Percentiles rank a stretch among this genome's conserved stretches.
These are phyloP conservation scores for Syzygium aromaticum DNA, from an alignment of 345 rosid genomes.

Conservation along the genomic window DNA sequence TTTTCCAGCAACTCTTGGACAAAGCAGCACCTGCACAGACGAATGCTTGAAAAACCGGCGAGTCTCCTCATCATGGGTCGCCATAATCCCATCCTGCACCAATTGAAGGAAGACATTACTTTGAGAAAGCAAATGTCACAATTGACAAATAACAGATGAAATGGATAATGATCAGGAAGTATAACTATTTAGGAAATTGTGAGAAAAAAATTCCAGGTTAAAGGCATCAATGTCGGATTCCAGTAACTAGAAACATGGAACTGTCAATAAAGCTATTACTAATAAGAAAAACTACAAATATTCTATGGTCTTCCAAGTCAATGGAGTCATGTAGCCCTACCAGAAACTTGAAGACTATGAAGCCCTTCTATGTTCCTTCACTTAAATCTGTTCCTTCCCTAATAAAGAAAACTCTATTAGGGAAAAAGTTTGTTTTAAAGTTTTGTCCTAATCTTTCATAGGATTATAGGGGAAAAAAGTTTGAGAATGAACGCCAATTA, in stretches of 20 bases:
- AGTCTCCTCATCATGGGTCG: slow-evolving; percentile 97
- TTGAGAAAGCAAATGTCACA: not conserved
- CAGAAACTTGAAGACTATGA: not conserved
- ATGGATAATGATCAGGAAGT: not conserved
- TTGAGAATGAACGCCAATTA: not conserved
- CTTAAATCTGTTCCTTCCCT: not conserved
- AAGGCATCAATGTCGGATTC: not conserved
- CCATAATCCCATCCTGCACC: slow-evolving; percentile 88
- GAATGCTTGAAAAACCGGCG: slow-evolving; percentile 89
- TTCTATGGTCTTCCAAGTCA: not conserved
- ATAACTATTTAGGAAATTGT: not conserved
- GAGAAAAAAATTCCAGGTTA: not conserved
- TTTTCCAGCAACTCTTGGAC: slow-evolving; percentile 94
- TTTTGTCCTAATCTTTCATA: not conserved
- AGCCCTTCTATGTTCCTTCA: not conserved
- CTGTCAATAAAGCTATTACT: not conserved
- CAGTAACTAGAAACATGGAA: not conserved
- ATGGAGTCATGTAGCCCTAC: not conserved
- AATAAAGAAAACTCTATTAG: too few relatives aligned
- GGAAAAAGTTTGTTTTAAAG: not conserved
- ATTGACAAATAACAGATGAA: not conserved
- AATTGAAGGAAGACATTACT: not conserved
- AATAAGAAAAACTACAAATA: not conserved
- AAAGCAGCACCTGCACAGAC: slow-evolving; percentile 85
- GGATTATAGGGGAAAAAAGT: not conserved